Conservation (phyloP, 441 rosid genomes). For the Syzygium syzygioides region DNA sequence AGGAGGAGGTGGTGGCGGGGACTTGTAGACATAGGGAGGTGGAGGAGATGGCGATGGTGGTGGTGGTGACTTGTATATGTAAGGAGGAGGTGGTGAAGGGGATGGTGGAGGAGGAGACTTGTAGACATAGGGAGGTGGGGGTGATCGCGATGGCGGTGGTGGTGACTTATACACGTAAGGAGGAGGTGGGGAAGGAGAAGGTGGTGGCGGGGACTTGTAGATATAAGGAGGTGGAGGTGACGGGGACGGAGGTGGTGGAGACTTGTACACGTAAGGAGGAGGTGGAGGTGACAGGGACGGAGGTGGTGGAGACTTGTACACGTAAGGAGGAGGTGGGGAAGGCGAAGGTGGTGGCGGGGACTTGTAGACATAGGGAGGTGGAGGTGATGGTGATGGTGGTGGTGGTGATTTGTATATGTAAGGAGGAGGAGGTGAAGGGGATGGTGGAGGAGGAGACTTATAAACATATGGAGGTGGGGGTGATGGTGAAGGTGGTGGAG, state of each 20-base stretch:
- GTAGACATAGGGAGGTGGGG: neutral
- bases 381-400: neutral
- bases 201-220: neutral
- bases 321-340: neutral
- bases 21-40: neutral
- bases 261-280: neutral
- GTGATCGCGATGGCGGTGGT: rapidly evolving
- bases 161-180: neutral
- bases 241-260: neutral
- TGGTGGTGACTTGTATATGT: neutral
- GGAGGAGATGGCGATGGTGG: neutral
- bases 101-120: neutral
- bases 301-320: neutral
- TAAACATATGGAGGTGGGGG: neutral
- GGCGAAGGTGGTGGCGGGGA: neutral
- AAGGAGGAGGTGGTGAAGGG: neutral
- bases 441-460: neutral
- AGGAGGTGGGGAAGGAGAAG: neutral
- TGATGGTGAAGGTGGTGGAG: neutral
- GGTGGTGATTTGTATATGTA: neutral
- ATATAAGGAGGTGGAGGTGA: neutral
- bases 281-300: neutral
- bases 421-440: neutral
- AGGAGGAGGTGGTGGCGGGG: rapidly evolving
- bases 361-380: neutral